Conservation (phyloP, 345 rosid species). For the Reutealis trisperma region DNA sequence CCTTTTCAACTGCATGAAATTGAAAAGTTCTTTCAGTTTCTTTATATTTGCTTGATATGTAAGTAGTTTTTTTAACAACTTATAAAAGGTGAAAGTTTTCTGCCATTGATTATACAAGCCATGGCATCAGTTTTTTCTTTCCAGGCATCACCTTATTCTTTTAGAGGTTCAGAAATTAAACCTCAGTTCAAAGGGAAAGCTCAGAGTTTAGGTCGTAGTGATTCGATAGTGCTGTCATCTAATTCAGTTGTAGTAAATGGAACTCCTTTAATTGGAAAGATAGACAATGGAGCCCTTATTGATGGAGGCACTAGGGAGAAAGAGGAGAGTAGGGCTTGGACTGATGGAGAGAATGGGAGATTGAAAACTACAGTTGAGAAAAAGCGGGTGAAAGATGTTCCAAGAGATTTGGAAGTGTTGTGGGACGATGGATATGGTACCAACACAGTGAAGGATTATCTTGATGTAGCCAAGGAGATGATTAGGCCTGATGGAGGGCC, state of each 20-base stretch:
- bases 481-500: slow-evolving; percentile 72
- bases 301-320: slow-evolving; percentile 4
- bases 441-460: slow-evolving; percentile 61
- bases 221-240: slow-evolving; percentile 34
- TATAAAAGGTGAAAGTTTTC: neutral
- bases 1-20: neutral
- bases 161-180: slow-evolving; percentile 27
- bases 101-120: slow-evolving; percentile 5
- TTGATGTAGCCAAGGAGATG: slow-evolving; percentile 55
- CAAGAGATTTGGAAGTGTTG: slow-evolving; percentile 47
- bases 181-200: slow-evolving; percentile 46
- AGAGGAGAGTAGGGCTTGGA: slow-evolving; percentile 14
- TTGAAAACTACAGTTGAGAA: slow-evolving; percentile 26
- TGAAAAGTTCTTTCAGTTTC: neutral
- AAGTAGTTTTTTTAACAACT: neutral
- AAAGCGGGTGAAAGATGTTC: slow-evolving; percentile 32
- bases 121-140: slow-evolving; percentile 43
- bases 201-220: slow-evolving; percentile 39
- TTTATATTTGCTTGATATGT: slow-evolving; percentile 2
- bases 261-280: slow-evolving; percentile 30
- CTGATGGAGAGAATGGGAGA: slow-evolving; percentile 39
- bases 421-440: slow-evolving; percentile 94
- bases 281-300: slow-evolving; percentile 18
- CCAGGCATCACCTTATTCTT: slow-evolving; percentile 25
- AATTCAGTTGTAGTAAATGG: slow-evolving; percentile 40